Evolutionary conservation across 106 monocot genomes (phyloP), one percentile per base, ranked within the genome.

Genomic region (Acorus calamus): DNA sequence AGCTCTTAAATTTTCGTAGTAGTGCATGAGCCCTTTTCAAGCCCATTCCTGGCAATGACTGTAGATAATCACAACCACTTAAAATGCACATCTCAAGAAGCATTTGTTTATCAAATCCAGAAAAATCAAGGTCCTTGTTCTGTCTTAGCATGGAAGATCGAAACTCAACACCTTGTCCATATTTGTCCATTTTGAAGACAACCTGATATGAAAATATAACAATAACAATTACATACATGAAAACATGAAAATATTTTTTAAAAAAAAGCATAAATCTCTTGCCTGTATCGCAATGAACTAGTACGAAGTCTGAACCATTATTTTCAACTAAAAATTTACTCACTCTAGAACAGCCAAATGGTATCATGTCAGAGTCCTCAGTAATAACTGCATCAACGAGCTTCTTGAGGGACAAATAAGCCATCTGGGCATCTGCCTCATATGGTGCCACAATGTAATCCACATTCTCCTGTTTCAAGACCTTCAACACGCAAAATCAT

Each of bases 361-460:
- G 96, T 68, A 96, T 91, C 52, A 96, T 68, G 56, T 96, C 96
- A 2, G 96, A 96, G 61, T 96, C 96, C 61, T 96, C 96, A 3
- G 96, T 96, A 66, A 96, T 91, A 54, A 96, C 96, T 50, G 91
- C 96, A 83, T 91, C 91, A 49, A 88, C 91, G 79, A 64, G 65
- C 13, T 85, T 96, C 11, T 96, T 76, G 12, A 91, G 69, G 43
- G 84, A 83, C 71, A 96, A 79, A 71, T 80, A 96, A 69, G 96
- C 73, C 91, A 96, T 91, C 64, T 96, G 91, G 50, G 96, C 91
- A 81, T 96, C 96, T 64, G 96, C 96, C 72, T 96, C 96, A 75
- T 96, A 96, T 70, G 96, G 96, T 46, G 96, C 96, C 4, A 96
- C 91, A 59, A 96, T 83, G 71, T 83, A 92, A 68, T 96, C 91